Conservation (phyloP, 345 rosid genomes). For the Gynandropsis gynandra region DNA sequence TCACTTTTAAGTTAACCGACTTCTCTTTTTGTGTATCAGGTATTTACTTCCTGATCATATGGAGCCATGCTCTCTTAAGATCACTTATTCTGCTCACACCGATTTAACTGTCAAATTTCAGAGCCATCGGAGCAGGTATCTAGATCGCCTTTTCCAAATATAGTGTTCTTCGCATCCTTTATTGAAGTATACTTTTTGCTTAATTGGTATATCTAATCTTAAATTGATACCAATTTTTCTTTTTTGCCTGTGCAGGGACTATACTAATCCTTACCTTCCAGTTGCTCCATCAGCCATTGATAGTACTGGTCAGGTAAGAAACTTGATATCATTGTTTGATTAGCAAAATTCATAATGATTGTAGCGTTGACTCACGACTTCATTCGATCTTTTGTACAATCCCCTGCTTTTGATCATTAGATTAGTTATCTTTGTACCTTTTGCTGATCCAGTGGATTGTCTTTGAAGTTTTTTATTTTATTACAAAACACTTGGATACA, state of each 20-base stretch:
- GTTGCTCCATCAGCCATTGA: slow-evolving; percentile 98
- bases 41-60: slow-evolving; percentile 78
- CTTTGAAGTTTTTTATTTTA: no score
- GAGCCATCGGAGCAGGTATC: slow-evolving; percentile 95
- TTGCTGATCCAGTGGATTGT: no score
- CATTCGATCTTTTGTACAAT: background rate
- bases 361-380: background rate
- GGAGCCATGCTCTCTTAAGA: slow-evolving; percentile 75
- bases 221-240: background rate
- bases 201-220: slow-evolving; percentile 1
- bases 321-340: background rate
- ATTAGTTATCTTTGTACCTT: no score
- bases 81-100: slow-evolving; percentile 97
- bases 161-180: background rate
- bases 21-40: slow-evolving; percentile 35
- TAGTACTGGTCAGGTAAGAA: slow-evolving; percentile 61
- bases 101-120: slow-evolving; percentile 98
- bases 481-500: no score
- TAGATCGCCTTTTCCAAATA: background rate
- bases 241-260: slow-evolving; percentile 54
- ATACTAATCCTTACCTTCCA: slow-evolving; percentile 89
- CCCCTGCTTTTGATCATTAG: no score
- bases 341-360: background rate
- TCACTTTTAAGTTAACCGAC: slow-evolving; percentile 2
- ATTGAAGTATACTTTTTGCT: slow-evolving; percentile 10